A percentile compares a stretch with the other conserved stretches of the same genome.
phyloP scores from a whole-genome alignment of 179 eudicot genomes.

The Corrigiola litoralis region DNA sequence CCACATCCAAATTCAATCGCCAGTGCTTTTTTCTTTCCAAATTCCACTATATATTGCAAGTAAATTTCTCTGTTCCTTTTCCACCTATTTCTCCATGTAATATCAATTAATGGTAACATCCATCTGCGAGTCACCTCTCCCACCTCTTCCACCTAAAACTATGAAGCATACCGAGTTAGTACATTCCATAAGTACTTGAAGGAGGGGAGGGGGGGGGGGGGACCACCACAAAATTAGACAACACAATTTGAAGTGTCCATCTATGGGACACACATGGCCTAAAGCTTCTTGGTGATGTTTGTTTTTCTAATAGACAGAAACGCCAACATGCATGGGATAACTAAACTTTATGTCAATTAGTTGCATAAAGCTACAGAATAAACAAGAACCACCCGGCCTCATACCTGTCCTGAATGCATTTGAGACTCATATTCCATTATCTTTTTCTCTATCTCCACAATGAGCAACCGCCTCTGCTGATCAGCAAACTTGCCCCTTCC shows the following conservation, averaged over 20 bases:
- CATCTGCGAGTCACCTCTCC: no score
- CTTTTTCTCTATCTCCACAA: constrained; percentile 76
- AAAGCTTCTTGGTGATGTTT: background rate
- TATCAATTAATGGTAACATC: no score
- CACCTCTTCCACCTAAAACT: no score
- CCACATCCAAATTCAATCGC: no score
- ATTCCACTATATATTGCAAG: no score
- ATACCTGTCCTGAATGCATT: constrained; percentile 67
- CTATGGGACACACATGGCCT: no score
- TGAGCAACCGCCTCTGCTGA: constrained; percentile 62
- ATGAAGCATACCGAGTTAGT: no score
- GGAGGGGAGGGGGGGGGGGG: no score
- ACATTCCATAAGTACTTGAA: background rate
- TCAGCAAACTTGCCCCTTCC: constrained; percentile 89
- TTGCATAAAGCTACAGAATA: background rate
- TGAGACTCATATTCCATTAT: constrained; percentile 62
- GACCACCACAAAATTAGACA: no score
- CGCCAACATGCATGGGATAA: background rate
- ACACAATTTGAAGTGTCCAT: background rate
- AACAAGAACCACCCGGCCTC: background rate
- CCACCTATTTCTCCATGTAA: no score
- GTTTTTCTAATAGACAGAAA: background rate
- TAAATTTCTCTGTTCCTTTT: no score
- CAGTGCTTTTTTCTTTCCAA: no score
- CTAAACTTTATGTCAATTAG: background rate